Evolutionary conservation across 768 basidiomycete species (phyloP), one percentile per base, ranked within the genome.

Genomic region (Trametes cinnabarina): DNA sequence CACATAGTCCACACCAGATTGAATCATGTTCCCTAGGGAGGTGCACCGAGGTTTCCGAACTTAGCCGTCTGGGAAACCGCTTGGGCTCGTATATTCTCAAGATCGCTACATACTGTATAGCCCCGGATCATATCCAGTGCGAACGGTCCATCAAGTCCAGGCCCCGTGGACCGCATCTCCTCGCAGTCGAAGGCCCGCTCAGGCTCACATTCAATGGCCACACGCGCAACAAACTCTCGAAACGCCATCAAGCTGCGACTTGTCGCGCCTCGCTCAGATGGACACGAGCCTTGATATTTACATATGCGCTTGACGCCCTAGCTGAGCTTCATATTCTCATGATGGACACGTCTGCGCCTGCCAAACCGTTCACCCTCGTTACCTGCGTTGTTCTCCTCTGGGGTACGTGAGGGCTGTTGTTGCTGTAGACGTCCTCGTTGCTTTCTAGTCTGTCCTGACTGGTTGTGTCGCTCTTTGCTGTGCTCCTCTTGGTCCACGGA

Each of bases 301-400:
- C 30, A 32, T 32, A 28, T 19, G 44, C 37, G 46, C 54, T 47
- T 47, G 54, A 39, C 54, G 54, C 54, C 53, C 46, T 39, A n/a
- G 41, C 9, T 17, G 46, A n/a, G 46, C 54, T 55, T 55, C 54
- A 55, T 55, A 55, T 55, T 55, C 54, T 55, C 54, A 46, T 41
- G 54, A 55, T 55, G 46, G 40, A 17, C 35, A 35, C 44, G 44
- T n/a, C 11, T 22, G 25, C 54, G 44, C 54, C 25, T 41, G 46
- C 54, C 35, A 26, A 41, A 23, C 11, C 25, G 30, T 28, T 47
- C 50, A 22, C 25, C 40, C 57, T 44, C 39, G 48, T 44, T 28
- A 17, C 42, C 23, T 5, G 17, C 41, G 32, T 42, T 50, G 22
- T 46, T 44, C 49, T 51, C 6, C 26, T 26, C 42, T 35, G 47